Evolutionary conservation across 2,329 filamentous ascomycete species (phyloP).

Genomic region (Sarocladium oryzae): DNA sequence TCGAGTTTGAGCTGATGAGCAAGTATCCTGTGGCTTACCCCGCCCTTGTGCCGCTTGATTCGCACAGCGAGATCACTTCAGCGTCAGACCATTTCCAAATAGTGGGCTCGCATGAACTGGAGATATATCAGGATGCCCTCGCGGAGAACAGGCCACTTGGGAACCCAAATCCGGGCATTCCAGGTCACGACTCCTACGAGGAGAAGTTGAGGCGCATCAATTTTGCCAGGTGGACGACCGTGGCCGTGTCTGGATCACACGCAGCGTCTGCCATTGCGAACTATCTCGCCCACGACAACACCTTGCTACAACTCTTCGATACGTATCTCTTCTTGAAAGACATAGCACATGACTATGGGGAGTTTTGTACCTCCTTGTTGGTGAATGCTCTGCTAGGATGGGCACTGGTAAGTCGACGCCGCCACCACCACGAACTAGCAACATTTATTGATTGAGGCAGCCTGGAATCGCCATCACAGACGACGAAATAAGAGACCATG

Average conservation of each 20-base stretch:
- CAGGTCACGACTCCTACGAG: neutral
- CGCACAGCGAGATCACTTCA: constrained; percentile 2
- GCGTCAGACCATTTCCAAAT: neutral
- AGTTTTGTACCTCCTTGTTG: constrained; percentile 27
- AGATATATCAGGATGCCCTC: neutral
- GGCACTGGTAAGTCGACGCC: constrained; percentile 22
- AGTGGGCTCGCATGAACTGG: neutral
- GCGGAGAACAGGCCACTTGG: neutral
- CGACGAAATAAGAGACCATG: neutral
- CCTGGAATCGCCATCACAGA: neutral
- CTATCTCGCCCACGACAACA: constrained; percentile 30
- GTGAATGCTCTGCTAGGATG: constrained; percentile 29
- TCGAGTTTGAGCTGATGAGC: constrained; percentile 13
- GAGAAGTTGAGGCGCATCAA: neutral
- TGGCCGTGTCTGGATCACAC: constrained; percentile 3
- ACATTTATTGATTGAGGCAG: neutral
- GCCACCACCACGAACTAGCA: constrained; percentile 7
- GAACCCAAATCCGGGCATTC: too few species aligned
- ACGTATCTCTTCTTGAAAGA: constrained; percentile 26
- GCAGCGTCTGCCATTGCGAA: constrained; percentile 20
- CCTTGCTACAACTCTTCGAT: constrained; percentile 30
- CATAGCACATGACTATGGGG: constrained; percentile 17
- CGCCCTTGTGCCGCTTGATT: constrained; percentile 10
- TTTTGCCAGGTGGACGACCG: constrained; percentile 10
- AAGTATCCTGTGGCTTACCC: constrained; percentile 11